These are phyloP conservation scores for Austropuccinia psidii DNA, from an alignment of 1,284 basidiomycete genomes.

Conservation along the genomic window DNA sequence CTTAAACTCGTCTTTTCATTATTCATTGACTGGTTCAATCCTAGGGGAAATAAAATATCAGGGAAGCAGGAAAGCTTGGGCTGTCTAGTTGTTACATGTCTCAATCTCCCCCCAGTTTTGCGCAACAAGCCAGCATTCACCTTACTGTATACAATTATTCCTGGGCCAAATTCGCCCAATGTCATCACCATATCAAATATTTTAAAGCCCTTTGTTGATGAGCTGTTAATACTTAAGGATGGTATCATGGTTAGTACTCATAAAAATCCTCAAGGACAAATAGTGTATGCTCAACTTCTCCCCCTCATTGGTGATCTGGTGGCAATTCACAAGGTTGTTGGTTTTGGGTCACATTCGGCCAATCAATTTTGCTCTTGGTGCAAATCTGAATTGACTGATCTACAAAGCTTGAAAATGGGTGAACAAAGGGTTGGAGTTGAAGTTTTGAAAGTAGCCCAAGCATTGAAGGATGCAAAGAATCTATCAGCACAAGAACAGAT, in stretches of 20 bases:
- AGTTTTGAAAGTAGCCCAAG: no score
- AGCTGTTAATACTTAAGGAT: background rate
- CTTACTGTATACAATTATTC: background rate
- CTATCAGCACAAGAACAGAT: no score
- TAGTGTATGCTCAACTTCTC: background rate
- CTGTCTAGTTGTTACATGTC: background rate
- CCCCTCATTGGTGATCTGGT: background rate
- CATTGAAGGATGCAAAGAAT: no score
- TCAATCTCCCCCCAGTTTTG: background rate
- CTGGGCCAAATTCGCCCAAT: background rate
- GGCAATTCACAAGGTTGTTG: constrained; percentile 1
- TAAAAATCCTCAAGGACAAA: background rate
- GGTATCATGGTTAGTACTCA: background rate
- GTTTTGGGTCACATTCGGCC: constrained; percentile 1
- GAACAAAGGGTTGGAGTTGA: no score
- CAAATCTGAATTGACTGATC: no score
- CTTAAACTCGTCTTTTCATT: constrained; percentile 2
- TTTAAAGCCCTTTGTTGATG: background rate
- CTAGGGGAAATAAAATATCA: background rate
- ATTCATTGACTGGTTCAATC: constrained; percentile 18
- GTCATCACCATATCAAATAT: constrained; percentile 5
- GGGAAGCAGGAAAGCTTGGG: background rate
- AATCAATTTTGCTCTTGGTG: background rate
- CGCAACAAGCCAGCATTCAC: background rate
- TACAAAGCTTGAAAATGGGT: no score